Percentiles rank a stretch among this genome's conserved stretches.
Evolutionary conservation across 305 asterid species (phyloP).

Genomic region (Rubia peregrina): DNA sequence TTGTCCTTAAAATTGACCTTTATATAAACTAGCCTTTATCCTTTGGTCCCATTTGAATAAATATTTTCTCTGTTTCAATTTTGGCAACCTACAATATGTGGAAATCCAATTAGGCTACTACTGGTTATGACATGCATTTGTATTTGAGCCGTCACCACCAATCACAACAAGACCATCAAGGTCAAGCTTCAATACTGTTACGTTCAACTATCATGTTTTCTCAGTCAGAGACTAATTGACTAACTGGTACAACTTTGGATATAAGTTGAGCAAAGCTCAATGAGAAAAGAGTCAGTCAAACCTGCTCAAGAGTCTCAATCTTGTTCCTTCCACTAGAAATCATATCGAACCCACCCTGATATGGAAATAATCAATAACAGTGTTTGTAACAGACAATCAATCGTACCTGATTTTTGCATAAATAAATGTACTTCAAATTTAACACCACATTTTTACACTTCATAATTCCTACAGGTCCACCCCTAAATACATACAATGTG

Average conservation of each 20-base stretch:
- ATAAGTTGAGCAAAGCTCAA: background rate
- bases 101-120: conserved; percentile 7
- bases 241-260: background rate
- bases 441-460: conserved; percentile 69
- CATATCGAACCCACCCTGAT: conserved; percentile 98
- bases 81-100: conserved; percentile 63
- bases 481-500: conserved; percentile 86
- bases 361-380: background rate
- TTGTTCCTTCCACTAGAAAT: conserved; percentile 98
- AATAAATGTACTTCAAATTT: conserved; percentile 74
- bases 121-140: conserved; percentile 61
- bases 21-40: conserved; percentile 53
- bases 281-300: conserved; percentile 18
- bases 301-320: conserved; percentile 99
- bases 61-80: conserved; percentile 98
- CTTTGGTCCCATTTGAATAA: conserved; percentile 87
- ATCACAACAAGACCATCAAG: conserved; percentile 94
- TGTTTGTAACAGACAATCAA: background rate
- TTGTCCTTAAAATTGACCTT: conserved; percentile 78
- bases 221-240: conserved; percentile 5
- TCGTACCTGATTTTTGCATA: conserved; percentile 86
- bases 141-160: conserved; percentile 99
- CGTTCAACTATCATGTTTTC: conserved; percentile 18
- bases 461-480: conserved; percentile 98
- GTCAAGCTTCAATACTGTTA: conserved; percentile 82